Conservation (phyloP, 2,329 filamentous ascomycete species). For the Thelonectria discophora region DNA sequence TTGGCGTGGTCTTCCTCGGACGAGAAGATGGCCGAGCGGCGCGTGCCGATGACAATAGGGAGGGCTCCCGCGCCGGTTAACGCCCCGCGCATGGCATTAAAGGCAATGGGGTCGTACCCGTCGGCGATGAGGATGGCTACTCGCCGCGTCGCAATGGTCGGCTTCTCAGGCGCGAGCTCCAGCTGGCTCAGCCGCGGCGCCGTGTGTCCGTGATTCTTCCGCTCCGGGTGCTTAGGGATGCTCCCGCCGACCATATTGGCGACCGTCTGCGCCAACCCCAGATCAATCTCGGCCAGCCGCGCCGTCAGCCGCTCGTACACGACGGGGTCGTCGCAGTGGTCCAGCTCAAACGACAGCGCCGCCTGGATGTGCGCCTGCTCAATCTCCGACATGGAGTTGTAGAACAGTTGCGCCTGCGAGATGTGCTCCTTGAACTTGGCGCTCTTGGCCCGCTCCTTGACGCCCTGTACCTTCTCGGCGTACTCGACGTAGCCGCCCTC, state of each 20-base stretch:
- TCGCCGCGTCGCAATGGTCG: constrained; percentile 75
- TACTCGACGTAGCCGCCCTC: constrained; percentile 77
- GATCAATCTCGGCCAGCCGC: constrained; percentile 76
- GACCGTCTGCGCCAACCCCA: constrained; percentile 73
- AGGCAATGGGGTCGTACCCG: constrained; percentile 74
- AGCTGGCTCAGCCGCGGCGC: constrained; percentile 74
- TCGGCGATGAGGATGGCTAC: constrained; percentile 80
- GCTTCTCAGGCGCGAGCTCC: constrained; percentile 69
- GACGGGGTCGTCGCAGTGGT: constrained; percentile 81
- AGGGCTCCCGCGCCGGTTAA: constrained; percentile 70
- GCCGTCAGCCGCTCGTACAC: constrained; percentile 77
- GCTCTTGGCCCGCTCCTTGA: constrained; percentile 74
- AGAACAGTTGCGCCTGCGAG: constrained; percentile 83
- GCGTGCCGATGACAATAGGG: constrained; percentile 76
- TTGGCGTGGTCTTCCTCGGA: constrained; percentile 63
- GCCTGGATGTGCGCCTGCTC: constrained; percentile 78
- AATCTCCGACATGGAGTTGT: constrained; percentile 74
- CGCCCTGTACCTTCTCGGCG: constrained; percentile 68
- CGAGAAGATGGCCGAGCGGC: constrained; percentile 71
- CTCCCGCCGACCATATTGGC: constrained; percentile 75
- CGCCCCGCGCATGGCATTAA: constrained; percentile 70
- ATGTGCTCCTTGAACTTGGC: constrained; percentile 82
- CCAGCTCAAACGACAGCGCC: constrained; percentile 78
- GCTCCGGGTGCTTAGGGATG: constrained; percentile 60
- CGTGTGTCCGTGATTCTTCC: constrained; percentile 72